A percentile compares a stretch with the other conserved stretches of the same genome.
Conservation (phyloP, 257 asterid genomes). For the Jasminum sambac region DNA sequence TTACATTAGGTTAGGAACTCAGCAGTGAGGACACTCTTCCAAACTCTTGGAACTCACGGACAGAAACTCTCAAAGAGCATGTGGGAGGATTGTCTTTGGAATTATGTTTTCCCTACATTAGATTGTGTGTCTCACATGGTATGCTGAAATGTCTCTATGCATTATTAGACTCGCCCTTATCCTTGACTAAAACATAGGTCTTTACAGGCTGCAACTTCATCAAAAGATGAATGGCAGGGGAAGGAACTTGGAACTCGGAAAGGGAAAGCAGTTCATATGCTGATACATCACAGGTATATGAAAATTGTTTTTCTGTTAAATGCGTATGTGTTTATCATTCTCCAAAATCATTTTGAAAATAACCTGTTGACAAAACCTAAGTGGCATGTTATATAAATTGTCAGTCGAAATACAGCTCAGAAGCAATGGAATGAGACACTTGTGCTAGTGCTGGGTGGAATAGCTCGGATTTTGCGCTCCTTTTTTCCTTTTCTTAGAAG, state of each 20-base stretch:
- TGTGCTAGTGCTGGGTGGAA: constrained; percentile 92
- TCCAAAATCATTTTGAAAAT: constrained; percentile 11
- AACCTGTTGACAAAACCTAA: constrained; percentile 17
- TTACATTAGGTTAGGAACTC: constrained; percentile 84
- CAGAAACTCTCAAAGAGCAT: constrained; percentile 84
- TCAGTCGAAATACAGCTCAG: constrained; percentile 98
- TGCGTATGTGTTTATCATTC: constrained; percentile 6
- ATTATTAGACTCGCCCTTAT: constrained; percentile 19
- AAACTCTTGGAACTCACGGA: constrained; percentile 96
- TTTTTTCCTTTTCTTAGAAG: constrained; percentile 77
- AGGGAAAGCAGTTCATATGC: constrained; percentile 99
- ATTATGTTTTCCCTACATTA: constrained; percentile 84
- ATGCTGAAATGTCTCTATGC: constrained; percentile 26
- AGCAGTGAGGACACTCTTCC: constrained; percentile 93
- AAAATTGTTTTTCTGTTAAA: constrained; percentile 24
- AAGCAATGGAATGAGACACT: constrained; percentile 99
- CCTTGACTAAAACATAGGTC: constrained; percentile 28
- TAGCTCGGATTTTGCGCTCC: constrained; percentile 82
- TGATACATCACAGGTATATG: constrained; percentile 90
- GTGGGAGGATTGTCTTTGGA: constrained; percentile 96
- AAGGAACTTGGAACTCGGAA: constrained; percentile 96
- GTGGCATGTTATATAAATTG: constrained; percentile 23
- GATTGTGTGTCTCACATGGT: constrained; percentile 95
- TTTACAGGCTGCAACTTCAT: constrained; percentile 91
- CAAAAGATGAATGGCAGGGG: constrained; percentile 98